These are phyloP conservation scores for Graphilbum ipis-grandicollis DNA, from an alignment of 2,329 filamentous ascomycete genomes.

Conservation along the genomic window DNA sequence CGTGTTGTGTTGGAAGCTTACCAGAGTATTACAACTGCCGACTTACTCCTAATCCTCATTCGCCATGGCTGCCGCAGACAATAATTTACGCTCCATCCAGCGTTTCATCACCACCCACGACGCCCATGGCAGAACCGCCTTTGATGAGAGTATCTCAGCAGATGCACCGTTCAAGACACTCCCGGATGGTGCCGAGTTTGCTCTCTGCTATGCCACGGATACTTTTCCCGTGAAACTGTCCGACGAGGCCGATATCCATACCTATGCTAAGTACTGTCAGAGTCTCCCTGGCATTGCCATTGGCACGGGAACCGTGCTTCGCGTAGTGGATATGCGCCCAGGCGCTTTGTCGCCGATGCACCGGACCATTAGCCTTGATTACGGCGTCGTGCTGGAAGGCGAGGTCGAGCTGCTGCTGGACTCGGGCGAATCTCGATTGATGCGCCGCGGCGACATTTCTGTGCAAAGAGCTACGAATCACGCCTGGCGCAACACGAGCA, in stretches of 20 bases:
- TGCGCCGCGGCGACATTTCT: constrained; percentile 25
- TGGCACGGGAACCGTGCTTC: constrained; percentile 7
- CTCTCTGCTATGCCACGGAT: constrained; percentile 5
- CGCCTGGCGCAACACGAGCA: constrained; percentile 22
- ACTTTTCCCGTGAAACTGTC: constrained; percentile 5
- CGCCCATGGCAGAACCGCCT: background rate
- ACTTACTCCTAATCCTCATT: too few species aligned
- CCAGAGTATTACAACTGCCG: too few species aligned
- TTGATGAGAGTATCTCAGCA: background rate
- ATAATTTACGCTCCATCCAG: background rate
- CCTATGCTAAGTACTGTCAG: constrained; percentile 3
- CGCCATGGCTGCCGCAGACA: too few species aligned
- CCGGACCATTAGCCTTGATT: constrained; percentile 9
- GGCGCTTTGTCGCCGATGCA: constrained; percentile 7
- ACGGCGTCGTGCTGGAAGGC: constrained; percentile 26
- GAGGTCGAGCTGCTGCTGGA: constrained; percentile 26
- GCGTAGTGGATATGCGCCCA: constrained; percentile 9
- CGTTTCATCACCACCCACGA: constrained; percentile 1
- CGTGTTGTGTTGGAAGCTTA: too few species aligned
- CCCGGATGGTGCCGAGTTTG: constrained; percentile 1
- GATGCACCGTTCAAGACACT: background rate
- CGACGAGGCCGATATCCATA: constrained; percentile 4
- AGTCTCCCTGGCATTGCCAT: constrained; percentile 7
- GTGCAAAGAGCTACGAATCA: constrained; percentile 28
- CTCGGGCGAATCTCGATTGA: constrained; percentile 20